phyloP scores from a whole-genome alignment of 2,329 filamentous ascomycete genomes.

The Fusarium annulatum region DNA sequence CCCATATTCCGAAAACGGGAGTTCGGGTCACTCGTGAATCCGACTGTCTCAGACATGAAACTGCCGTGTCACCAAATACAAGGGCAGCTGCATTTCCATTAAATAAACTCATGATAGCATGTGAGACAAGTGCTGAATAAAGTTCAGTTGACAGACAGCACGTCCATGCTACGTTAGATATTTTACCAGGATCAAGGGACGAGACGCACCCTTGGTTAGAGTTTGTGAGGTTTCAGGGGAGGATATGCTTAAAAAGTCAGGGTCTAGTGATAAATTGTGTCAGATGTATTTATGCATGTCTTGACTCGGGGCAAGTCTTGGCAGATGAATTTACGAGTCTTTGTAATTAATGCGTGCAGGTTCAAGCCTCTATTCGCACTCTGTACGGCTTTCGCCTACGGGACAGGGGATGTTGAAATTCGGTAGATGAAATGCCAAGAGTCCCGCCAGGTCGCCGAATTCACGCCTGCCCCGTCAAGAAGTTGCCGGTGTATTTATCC shows the following conservation, averaged over 20 bases:
- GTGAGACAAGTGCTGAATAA: not conserved
- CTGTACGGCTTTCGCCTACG: not conserved
- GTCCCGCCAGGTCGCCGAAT: not conserved
- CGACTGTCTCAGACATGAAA: not conserved
- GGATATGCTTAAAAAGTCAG: not conserved
- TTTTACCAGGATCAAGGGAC: slow-evolving; percentile 7
- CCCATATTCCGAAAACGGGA: not conserved
- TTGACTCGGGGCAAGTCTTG: not conserved
- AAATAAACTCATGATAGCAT: not conserved
- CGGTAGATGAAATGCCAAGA: not conserved
- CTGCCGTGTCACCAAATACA: not conserved
- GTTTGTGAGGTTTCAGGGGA: slow-evolving; percentile 4
- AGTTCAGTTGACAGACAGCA: not conserved
- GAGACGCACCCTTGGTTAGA: not conserved
- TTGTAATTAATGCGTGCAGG: not conserved
- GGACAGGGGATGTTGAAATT: not conserved
- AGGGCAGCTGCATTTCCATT: not conserved
- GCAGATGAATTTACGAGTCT: not conserved
- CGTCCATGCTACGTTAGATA: not conserved
- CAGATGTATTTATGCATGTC: not conserved
- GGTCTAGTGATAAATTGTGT: not conserved
- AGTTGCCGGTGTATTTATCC: slow-evolving; percentile 20
- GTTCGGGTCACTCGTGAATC: not conserved
- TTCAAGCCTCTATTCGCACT: slow-evolving; percentile 9
- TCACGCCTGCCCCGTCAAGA: slow-evolving; percentile 22